Base-by-base conservation (phyloP, 192 early-diverging fungal species). In the Coemansia sp. region DNA sequence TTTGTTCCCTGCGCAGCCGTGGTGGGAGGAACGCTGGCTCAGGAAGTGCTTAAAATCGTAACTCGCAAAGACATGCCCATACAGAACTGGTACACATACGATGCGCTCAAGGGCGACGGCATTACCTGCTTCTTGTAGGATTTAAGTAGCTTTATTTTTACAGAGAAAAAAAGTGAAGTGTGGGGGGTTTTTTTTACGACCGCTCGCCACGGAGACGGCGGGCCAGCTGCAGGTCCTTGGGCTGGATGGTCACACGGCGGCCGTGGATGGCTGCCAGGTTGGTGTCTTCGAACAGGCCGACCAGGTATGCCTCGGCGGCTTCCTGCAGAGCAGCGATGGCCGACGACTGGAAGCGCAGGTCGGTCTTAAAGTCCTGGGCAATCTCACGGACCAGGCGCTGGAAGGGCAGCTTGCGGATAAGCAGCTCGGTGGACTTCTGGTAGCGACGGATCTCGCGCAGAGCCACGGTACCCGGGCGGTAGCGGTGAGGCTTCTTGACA, bases 231-330 rank as follows among this genome's bases (percentile, higher is more conserved):
- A 98, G 91, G 79, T 98, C 96, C 86, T 96, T 96, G 74, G 94
- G 96, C 80, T 97, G 94, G 83, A 98, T 98, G 74, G 96, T 98
- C 69, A 98, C 96, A 80, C 96, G 90, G 88, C 96, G 95, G 79
- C 92, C 96, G 81, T 98, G 96, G 84, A 96, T 94, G 63, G 94
- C 96, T 43, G 94, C 94, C 80, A 98, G 83, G 82, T 98, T 98
- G 79, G 94, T 98, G 80, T 97, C 94, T 80, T 95, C 96, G 50
- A 94, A 94, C 41, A 92, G 82, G 11, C 83, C 80, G 54, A 92
- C 92, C 40, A 94, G 81, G 76, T 93, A 94, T 20, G 92, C 89
- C 82, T 98, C 94, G 47, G 92, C 84, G 16, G 94, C 95, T 84
- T 99, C 96, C 81, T 99, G 96, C 15, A 99, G 86, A 5, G 96